Conservation (phyloP, 805 yeast species). For the Metschnikowia matae region DNA sequence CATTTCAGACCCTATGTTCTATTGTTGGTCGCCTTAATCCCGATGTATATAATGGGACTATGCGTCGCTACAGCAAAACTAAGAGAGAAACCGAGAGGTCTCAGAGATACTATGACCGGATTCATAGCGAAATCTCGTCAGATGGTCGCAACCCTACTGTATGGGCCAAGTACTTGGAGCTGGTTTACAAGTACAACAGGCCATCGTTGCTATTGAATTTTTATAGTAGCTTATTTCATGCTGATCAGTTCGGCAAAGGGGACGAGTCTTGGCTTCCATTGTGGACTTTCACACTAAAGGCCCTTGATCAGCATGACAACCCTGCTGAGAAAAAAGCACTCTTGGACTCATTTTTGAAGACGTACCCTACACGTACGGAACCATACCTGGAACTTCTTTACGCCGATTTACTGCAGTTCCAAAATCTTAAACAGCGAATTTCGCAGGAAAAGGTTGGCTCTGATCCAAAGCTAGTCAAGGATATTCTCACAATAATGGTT, state of each 20-base stretch:
- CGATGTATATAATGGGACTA: conserved; percentile 28
- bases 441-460: background rate
- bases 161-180: conserved; percentile 34
- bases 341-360: background rate
- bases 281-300: conserved; percentile 3
- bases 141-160: conserved; percentile 12
- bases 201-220: conserved; percentile 15
- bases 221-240: conserved; percentile 20
- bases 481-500: background rate
- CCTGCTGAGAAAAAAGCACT: background rate
- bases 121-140: conserved; percentile 26
- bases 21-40: conserved; percentile 32
- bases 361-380: background rate
- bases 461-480: background rate
- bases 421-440: background rate
- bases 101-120: conserved; percentile 31
- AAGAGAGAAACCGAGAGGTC: conserved; percentile 24
- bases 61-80: conserved; percentile 34
- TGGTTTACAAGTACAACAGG: conserved; percentile 19
- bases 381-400: conserved; percentile 1
- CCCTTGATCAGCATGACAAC: background rate
- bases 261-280: conserved; percentile 9
- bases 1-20: conserved; percentile 37
- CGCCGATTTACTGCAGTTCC: background rate
- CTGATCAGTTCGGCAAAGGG: conserved; percentile 2